A percentile compares a stretch with the other conserved stretches of the same genome.
These are phyloP conservation scores for Heterococcus sp. DNA, from an alignment of 108 stramenopile genomes.

Conservation along the genomic window DNA sequence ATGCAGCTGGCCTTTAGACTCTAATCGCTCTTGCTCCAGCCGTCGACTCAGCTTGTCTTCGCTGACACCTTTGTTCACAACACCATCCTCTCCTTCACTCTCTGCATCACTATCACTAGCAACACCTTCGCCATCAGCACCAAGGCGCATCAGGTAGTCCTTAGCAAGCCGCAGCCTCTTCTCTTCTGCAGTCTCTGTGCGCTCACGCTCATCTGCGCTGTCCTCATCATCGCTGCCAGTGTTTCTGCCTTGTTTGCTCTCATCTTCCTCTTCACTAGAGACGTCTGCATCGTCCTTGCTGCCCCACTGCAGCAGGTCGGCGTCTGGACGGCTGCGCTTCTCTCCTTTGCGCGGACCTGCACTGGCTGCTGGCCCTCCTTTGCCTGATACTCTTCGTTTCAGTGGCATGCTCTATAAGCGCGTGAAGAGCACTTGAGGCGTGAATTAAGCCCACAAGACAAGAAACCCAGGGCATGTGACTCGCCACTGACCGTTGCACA, in stretches of 20 bases:
- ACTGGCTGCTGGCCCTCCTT: too few relatives aligned
- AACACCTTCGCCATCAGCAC: not conserved
- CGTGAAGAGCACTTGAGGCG: too few relatives aligned
- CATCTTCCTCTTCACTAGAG: not conserved
- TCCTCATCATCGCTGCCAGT: slow-evolving; percentile 56
- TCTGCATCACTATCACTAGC: slow-evolving; percentile 2
- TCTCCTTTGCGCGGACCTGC: too few relatives aligned
- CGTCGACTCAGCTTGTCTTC: slow-evolving; percentile 6
- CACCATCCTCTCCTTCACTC: not conserved
- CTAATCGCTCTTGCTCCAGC: not conserved
- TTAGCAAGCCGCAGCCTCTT: slow-evolving; percentile 58
- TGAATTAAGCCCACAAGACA: too few relatives aligned
- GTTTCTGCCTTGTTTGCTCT: not conserved
- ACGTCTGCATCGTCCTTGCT: not conserved
- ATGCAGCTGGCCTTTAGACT: not conserved
- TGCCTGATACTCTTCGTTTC: too few relatives aligned
- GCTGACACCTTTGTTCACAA: not conserved
- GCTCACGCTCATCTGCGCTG: slow-evolving; percentile 43
- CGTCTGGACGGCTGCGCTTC: too few relatives aligned
- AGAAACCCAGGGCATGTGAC: too few relatives aligned
- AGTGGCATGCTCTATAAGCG: too few relatives aligned
- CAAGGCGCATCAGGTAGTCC: slow-evolving; percentile 51
- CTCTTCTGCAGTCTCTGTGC: slow-evolving; percentile 57
- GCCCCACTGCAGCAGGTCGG: not conserved
- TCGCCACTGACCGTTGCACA: too few relatives aligned